Base-by-base conservation (phyloP, 2,329 filamentous ascomycete genomes). In the Fusarium nisikadoi region DNA sequence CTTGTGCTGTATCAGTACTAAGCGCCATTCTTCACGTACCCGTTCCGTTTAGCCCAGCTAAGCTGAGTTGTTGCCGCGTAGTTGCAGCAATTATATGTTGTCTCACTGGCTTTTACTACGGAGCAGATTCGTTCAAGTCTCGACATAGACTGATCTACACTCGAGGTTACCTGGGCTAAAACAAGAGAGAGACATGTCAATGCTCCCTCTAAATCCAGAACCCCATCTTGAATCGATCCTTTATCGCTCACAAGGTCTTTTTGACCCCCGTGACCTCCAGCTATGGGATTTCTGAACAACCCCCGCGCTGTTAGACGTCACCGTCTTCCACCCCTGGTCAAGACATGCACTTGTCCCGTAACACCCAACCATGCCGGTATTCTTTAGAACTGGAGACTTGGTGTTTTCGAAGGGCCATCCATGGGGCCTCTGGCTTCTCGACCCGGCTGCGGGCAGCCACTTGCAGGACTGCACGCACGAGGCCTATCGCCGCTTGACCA, bases 241-340 rank as follows among this genome's bases (percentile, higher is more conserved):
- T 59, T 41, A 61, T 61, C 69, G 55, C 42, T 57, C 36, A 43
- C 60, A 65, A 63, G 56, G 62, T 33, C 42, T 35, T 54, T 47
- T 54, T 60, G 59, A 65, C 47, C 36, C 74, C 68, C 74, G 70
- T 76, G 74, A 76, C 70, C 68, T 70, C 11, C 58, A 62, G 53
- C 38, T 58, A 42, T 61, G 62, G 57, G 55, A 62, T 68, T 63
- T 47, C 46, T 41, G 36, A 39, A 73, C 62, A 49, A 62, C 55
- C 58, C 65, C 70, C 65, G 65, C 71, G 70, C 71, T 69, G 73
- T 67, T 58, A 73, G 70, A 75, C 73, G 73, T 76, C 72, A 76
- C 70, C 60, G 46, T 63, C 61, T 61, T 55, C 46, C 49, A 25
- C 56, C 60, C 64, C 52, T 19, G 52, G 61, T 58, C 60, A 50